These are phyloP conservation scores for Phyllosticta citrichinensis DNA, from an alignment of 2,329 filamentous ascomycete genomes.

Conservation along the genomic window DNA sequence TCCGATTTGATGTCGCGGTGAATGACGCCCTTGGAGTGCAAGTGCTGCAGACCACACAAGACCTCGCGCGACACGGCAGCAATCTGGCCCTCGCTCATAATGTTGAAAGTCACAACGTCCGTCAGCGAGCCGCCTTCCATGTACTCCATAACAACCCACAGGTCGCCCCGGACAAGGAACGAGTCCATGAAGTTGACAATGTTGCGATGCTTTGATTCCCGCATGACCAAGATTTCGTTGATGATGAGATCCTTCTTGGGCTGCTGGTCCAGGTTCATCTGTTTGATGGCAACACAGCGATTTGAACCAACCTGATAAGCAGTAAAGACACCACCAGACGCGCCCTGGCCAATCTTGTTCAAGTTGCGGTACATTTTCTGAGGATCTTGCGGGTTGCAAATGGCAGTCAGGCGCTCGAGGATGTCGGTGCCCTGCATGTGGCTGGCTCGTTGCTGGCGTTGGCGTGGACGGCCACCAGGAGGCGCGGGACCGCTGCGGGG, in stretches of 20 bases:
- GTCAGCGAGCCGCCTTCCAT: conserved; percentile 98
- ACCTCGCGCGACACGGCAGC: conserved; percentile 82
- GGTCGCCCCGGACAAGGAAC: conserved; percentile 76
- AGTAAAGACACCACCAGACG: conserved; percentile 89
- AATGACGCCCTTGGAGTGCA: conserved; percentile 96
- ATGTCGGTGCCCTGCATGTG: conserved; percentile 61
- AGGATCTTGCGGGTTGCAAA: conserved; percentile 84
- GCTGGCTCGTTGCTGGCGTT: conserved; percentile 63
- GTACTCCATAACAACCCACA: conserved; percentile 99
- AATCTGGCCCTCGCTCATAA: conserved; percentile 97
- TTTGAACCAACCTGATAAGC: conserved; percentile 78
- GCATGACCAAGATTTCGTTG: conserved; percentile 99
- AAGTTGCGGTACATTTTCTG: conserved; percentile 77
- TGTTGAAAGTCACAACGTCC: conserved; percentile 97
- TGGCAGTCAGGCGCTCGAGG: conserved; percentile 69
- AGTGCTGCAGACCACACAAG: conserved; percentile 67
- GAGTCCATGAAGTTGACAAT: conserved; percentile 99
- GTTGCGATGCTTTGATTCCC: conserved; percentile 94
- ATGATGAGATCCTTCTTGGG: conserved; percentile 99
- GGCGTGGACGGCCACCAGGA: conserved; percentile 50
- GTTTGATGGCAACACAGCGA: conserved; percentile 91
- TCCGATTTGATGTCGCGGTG: conserved; percentile 99
- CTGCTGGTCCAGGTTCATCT: conserved; percentile 98
- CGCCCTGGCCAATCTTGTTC: conserved; percentile 94
- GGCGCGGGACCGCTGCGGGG: conserved; percentile 46